Percentiles rank a stretch among this genome's conserved stretches.
Conservation (phyloP, 306 rosid species). For the Abrus pulchellus region DNA sequence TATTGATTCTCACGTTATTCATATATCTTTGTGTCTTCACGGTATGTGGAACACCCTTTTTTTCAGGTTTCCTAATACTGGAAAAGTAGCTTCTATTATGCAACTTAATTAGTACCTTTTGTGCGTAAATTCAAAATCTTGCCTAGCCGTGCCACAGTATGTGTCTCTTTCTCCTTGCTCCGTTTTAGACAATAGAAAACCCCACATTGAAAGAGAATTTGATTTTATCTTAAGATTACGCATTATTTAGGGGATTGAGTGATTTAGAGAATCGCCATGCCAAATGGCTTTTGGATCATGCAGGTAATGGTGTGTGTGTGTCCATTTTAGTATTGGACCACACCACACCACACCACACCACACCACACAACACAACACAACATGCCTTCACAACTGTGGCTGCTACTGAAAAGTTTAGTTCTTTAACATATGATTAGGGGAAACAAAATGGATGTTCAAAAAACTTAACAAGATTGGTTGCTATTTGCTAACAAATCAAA, state of each 20-base stretch:
- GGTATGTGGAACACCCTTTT: background rate
- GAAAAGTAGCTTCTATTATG: background rate
- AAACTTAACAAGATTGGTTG: too few relatives aligned
- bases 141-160: background rate
- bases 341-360: too few relatives aligned
- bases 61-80: background rate
- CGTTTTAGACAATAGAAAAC: background rate
- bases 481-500: too few relatives aligned
- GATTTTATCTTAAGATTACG: constrained; percentile 21
- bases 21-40: background rate
- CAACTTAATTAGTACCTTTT: background rate
- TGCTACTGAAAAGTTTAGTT: too few relatives aligned
- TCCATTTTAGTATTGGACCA: too few relatives aligned
- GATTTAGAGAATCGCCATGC: background rate
- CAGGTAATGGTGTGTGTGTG: too few relatives aligned
- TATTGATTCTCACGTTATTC: too few relatives aligned
- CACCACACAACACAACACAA: too few relatives aligned
- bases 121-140: background rate
- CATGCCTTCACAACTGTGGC: too few relatives aligned
- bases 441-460: too few relatives aligned
- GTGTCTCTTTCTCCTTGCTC: background rate
- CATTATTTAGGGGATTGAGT: background rate
- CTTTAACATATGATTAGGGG: too few relatives aligned
- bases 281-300: too few relatives aligned
- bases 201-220: constrained; percentile 15